These are phyloP conservation scores for Coemansia sp. DNA, from an alignment of 192 early-diverging fungal species.

Conservation along the genomic window DNA sequence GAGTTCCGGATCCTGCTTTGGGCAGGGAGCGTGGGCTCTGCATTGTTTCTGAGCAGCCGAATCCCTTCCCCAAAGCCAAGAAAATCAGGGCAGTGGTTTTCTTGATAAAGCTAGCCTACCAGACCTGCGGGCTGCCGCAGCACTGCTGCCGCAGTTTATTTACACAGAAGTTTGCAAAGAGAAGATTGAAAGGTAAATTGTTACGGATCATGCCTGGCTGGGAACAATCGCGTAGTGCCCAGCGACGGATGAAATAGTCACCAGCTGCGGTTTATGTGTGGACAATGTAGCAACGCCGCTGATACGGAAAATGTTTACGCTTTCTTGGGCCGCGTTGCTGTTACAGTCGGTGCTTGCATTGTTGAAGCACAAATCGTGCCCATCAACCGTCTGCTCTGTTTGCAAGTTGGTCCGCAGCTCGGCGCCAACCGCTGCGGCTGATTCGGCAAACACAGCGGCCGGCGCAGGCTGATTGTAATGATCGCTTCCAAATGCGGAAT, in stretches of 20 bases:
- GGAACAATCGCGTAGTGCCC: conserved; percentile 16
- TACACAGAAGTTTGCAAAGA: neutral
- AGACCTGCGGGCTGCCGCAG: neutral
- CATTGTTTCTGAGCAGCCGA: neutral
- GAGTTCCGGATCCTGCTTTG: neutral
- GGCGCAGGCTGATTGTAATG: neutral
- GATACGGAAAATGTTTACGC: neutral
- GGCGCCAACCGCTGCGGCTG: neutral
- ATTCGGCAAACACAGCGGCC: neutral
- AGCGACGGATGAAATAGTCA: conserved; percentile 14
- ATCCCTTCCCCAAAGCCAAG: neutral
- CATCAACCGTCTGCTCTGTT: neutral
- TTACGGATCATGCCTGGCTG: neutral
- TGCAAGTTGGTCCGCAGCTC: neutral
- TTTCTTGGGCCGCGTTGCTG: neutral
- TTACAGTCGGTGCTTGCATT: neutral
- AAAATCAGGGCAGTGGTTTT: neutral
- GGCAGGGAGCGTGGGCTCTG: neutral
- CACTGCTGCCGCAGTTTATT: neutral
- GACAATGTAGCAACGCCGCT: neutral
- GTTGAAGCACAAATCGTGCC: neutral
- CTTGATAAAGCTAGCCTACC: neutral
- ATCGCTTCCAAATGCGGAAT: conserved; percentile 10
- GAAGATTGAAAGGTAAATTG: neutral
- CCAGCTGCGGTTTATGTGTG: conserved; percentile 30